Evolutionary conservation across 2,329 filamentous ascomycete species (phyloP).

Genomic region (Paecilomyces niveus): DNA sequence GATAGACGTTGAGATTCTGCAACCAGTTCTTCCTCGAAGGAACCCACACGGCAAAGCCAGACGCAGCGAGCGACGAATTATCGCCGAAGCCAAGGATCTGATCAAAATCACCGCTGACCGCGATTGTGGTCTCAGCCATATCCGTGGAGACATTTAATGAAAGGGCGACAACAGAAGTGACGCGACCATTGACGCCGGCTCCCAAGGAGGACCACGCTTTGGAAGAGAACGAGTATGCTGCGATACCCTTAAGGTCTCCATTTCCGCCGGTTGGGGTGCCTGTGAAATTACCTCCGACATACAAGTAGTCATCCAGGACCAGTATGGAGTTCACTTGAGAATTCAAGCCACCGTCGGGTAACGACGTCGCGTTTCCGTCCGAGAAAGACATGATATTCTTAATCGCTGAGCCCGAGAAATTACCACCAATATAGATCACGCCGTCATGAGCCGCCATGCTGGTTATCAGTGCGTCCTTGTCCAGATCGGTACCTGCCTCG

Average conservation of each 20-base stretch:
- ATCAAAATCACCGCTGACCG: constrained; percentile 73
- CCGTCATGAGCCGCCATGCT: constrained; percentile 60
- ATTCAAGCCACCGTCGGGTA: constrained; percentile 70
- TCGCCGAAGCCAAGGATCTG: constrained; percentile 60
- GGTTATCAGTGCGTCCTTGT: constrained; percentile 60
- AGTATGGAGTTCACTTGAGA: constrained; percentile 67
- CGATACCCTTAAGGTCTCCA: constrained; percentile 66
- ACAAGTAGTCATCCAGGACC: constrained; percentile 59
- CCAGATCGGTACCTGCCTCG: constrained; percentile 64
- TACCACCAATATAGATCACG: constrained; percentile 70
- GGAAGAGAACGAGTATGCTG: constrained; percentile 62
- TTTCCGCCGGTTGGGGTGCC: constrained; percentile 58
- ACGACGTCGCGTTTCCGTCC: constrained; percentile 53
- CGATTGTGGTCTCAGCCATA: constrained; percentile 64
- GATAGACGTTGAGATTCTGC: constrained; percentile 61
- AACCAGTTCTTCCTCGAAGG: constrained; percentile 82
- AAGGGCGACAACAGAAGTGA: constrained; percentile 67
- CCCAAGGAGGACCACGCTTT: constrained; percentile 74
- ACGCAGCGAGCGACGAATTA: constrained; percentile 54
- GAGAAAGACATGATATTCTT: constrained; percentile 72
- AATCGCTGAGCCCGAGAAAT: constrained; percentile 63
- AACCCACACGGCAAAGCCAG: constrained; percentile 88
- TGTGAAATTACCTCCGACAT: constrained; percentile 78
- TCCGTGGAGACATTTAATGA: constrained; percentile 67
- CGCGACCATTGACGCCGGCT: constrained; percentile 74